Base-by-base conservation (phyloP, 176 grass and related monocot genomes). In the Triticum turgidum region DNA sequence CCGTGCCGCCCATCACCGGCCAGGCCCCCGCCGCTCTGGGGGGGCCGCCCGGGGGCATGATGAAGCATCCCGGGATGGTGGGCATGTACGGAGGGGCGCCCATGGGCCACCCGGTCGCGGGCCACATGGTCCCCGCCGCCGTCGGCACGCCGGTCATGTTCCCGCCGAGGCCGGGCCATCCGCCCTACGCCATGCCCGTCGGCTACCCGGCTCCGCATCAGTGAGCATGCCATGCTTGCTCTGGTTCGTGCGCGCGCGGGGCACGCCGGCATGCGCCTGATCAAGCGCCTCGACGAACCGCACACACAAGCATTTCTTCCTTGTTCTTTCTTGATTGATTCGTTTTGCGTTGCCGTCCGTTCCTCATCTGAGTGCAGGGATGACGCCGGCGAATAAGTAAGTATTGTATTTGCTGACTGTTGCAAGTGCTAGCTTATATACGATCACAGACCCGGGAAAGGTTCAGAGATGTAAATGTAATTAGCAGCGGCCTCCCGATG, bases 131-230 rank as follows among this genome's bases (percentile, higher is more conserved):
- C 72, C 81, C 90, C 13, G 90, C 90, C 5, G 97, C 90, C 59
- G 92, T 94, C 7, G 94, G 97, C 18, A 96, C 97, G 65, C 94
- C 92, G 7, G 97, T 96, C 4, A 91, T 99, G 97, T 91, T 99
- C 76, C 97, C 97, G 30, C 97, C 94, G 7, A 87, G 90, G 37
- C 97, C 94, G 10, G 89, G 90, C 0, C 94, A 99, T 76, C 64
- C 92, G 22, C 90, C 97, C 33, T 99, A 96, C 64, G 94, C 87
- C 77, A 78, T 94, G 88, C 97, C 97, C 0, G 92, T 96, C 71
- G 94, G 86, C 24, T 96, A 99, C 86, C 97, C 97, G 1, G 94
- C 89, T 17, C 94, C 84, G 1, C 90, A 87, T 65, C 89, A 89
- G 70, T 94, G 77, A 88, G 80, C 27, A 41, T 69, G 9, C 35